Base-by-base conservation (phyloP, 2,329 filamentous ascomycete species). In the Purpureocillium takamizusanense region DNA sequence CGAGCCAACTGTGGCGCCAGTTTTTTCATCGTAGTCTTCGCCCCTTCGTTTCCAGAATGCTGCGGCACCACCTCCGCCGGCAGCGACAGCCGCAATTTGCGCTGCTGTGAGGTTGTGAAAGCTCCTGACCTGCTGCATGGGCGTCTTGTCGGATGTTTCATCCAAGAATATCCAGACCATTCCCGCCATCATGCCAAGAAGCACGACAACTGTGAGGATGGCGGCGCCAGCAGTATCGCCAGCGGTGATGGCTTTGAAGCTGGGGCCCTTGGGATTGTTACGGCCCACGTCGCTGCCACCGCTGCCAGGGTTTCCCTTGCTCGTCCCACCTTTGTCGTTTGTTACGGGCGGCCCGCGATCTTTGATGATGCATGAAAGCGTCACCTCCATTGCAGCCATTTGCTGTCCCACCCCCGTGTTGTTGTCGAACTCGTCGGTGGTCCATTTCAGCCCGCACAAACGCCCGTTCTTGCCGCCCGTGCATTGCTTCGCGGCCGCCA, bases 171-270 rank as follows among this genome's bases (percentile, higher is more conserved):
- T 59, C 58, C 69, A 74, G 6, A 61, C 33, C 7, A 69, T 50
- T n/a, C 75, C 75, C 1, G 67, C 67, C 17, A 81, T 43, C 30
- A 84, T 61, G 7, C 66, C 59, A 6, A 69, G 51, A 1, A 86
- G 54, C 3, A 81, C 56, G 6, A 79, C 35, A 1, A 75, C 57
- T 1, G 83, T 89, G 36, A 69, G 46, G 42, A 87, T 72, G 10
- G 74, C 74, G 29, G 83, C 84, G 10, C 83, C 86, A 7, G 75
- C 81, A 44, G 67, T 75, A 51, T 89, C 84, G 7, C 69, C 77
- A 1, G 67, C 67, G 3, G 74, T 76, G 15, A 65, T 54, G 18
- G 49, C 46, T 15, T 42, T 42, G 35, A 50, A 57, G 31, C 42
- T 46, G 23, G 37, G 50, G 11, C 52, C 48, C 12, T 33, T 37